These are phyloP conservation scores for Domatiomyces catenatus DNA, from an alignment of 2,329 filamentous ascomycete genomes.

Conservation along the genomic window DNA sequence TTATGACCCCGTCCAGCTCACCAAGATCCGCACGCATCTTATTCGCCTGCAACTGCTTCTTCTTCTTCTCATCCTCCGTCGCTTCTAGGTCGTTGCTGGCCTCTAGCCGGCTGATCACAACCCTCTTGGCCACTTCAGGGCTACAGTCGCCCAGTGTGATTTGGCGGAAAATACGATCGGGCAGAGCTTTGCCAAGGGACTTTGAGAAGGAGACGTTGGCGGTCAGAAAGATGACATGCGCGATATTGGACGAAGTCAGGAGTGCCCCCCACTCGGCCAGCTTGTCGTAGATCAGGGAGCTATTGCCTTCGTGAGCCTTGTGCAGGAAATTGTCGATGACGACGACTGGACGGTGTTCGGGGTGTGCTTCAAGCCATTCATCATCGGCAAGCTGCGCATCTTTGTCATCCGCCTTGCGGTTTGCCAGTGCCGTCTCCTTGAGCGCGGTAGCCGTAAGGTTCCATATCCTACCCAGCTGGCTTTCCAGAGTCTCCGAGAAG, in stretches of 20 bases:
- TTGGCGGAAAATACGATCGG: constrained; percentile 78
- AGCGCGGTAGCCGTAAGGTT: constrained; percentile 68
- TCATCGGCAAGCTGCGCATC: constrained; percentile 62
- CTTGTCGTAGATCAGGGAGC: constrained; percentile 55
- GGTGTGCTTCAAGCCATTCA: constrained; percentile 78
- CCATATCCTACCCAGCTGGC: constrained; percentile 76
- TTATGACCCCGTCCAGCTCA: constrained; percentile 67
- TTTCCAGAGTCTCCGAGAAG: constrained; percentile 83
- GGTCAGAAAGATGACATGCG: constrained; percentile 88
- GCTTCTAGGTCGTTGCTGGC: constrained; percentile 25
- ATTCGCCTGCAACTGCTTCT: constrained; percentile 30
- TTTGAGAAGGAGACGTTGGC: constrained; percentile 82
- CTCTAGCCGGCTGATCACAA: constrained; percentile 70
- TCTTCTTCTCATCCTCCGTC: constrained; percentile 24
- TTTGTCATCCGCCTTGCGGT: constrained; percentile 55
- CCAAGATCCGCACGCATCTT: constrained; percentile 41
- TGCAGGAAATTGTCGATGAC: constrained; percentile 86
- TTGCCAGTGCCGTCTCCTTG: constrained; percentile 58
- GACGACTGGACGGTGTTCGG: constrained; percentile 65
- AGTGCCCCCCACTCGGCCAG: constrained; percentile 79
- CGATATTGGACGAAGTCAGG: constrained; percentile 71
- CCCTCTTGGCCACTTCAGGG: constrained; percentile 72
- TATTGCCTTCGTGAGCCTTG: constrained; percentile 50
- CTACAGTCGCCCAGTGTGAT: constrained; percentile 76
- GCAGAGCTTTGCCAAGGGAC: constrained; percentile 68